Base-by-base conservation (phyloP, 768 basidiomycete species). In the Calvatia gigantea region DNA sequence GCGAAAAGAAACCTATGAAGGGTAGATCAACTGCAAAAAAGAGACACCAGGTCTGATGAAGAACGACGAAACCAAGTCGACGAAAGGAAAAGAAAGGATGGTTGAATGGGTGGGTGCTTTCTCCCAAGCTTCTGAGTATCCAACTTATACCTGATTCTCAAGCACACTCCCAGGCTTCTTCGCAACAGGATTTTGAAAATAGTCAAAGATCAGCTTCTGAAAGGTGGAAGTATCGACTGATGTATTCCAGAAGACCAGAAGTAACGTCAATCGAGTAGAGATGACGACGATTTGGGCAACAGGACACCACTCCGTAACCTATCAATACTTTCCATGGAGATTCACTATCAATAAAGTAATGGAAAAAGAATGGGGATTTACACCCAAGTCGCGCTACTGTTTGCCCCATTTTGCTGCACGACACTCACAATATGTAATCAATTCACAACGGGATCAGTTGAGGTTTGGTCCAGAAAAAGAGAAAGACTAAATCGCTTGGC, bases 1-100 rank as follows among this genome's bases (percentile, higher is more conserved):
- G 15, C 27, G 28, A 48, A 33, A 17, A 25, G 33, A 19, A 23
- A 21, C 28, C 41, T 48, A 48, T 48, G 31, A 33, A 48, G 19
- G 28, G 21, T 17, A n/a, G 14, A 48, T 29, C 19, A 49, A 21
- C 37, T 48, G 31, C 11, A 47, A 54, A 38, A 3, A n/a, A n/a
- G n/a, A 47, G 54, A 55, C 54, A 55, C 54, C 54, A 47, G 54
- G 54, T 47, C 54, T 47, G 19, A 42, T 2, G 41, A 23, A 42
- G 17, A 48, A 48, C 46, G 29, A 47, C 15, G 21, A 31, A 47
- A 38, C 25, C 35, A n/a, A 21, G 42, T 6, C 53, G 21, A 38
- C 37, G 11, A 23, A 35, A 42, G 29, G n/a, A 32, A 56, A 49
- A 15, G 7, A 42, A 56, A 39, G 54, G 39, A n/a, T 48, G 37